Percentiles rank a stretch among this genome's conserved stretches.
These are phyloP conservation scores for Psilocybe cyanescens DNA, from an alignment of 768 basidiomycete species.

Conservation along the genomic window DNA sequence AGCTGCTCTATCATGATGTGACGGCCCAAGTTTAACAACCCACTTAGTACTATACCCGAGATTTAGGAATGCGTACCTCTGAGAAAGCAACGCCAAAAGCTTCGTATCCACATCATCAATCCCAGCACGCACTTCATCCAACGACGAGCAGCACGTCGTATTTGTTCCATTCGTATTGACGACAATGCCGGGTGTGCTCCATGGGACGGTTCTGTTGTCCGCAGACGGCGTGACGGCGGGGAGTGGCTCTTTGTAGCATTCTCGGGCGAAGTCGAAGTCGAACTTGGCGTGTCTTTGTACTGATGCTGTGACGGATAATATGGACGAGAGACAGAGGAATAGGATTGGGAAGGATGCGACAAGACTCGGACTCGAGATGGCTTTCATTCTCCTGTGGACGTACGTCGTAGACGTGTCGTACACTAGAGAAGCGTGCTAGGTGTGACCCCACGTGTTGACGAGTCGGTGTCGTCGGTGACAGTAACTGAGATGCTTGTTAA, in stretches of 20 bases:
- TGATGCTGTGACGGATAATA: neutral
- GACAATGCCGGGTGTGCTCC: constrained; percentile 19
- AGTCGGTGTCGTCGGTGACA: too few relatives aligned
- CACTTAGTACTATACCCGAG: neutral
- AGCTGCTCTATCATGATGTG: constrained; percentile 21
- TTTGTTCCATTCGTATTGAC: constrained; percentile 7
- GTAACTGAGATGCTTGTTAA: too few relatives aligned
- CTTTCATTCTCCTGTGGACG: too few relatives aligned
- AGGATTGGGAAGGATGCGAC: too few relatives aligned
- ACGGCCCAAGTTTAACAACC: neutral
- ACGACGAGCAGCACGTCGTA: constrained; percentile 25
- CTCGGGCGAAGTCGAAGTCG: constrained; percentile 13
- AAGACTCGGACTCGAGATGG: too few relatives aligned
- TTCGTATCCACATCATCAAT: constrained; percentile 27
- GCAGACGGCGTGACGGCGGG: constrained; percentile 14
- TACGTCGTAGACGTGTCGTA: too few relatives aligned
- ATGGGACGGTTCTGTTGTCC: constrained; percentile 18
- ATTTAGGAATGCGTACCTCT: constrained; percentile 14
- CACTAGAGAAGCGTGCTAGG: too few relatives aligned
- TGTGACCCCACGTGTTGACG: too few relatives aligned
- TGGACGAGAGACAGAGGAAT: constrained; percentile 3
- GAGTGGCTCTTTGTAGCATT: constrained; percentile 20
- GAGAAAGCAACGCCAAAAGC: constrained; percentile 26
- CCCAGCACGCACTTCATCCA: constrained; percentile 28
- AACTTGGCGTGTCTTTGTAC: too few relatives aligned